A percentile compares a stretch with the other conserved stretches of the same genome.
These are phyloP conservation scores for Xylaria sp. DNA, from an alignment of 2,329 filamentous ascomycete genomes.

Conservation along the genomic window DNA sequence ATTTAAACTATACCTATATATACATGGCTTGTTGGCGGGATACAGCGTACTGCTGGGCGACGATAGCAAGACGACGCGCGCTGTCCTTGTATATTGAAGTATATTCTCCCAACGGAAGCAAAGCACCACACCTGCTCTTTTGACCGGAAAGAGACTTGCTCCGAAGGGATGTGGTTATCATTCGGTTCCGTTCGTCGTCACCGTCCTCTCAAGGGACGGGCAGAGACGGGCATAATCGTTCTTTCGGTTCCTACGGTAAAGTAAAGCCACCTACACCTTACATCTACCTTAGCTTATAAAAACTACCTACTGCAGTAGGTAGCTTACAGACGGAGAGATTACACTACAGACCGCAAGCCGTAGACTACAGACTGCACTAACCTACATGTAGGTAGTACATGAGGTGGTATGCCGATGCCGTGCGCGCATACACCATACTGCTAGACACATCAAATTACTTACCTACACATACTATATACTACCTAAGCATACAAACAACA, in stretches of 20 bases:
- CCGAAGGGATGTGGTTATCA: constrained; percentile 12
- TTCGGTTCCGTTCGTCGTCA: constrained; percentile 13
- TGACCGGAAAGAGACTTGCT: constrained; percentile 16
- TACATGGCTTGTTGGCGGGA: neutral
- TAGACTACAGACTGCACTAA: neutral
- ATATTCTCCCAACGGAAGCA: neutral
- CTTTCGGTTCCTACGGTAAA: constrained; percentile 26
- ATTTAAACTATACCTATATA: constrained; percentile 16
- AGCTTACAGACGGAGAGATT: neutral
- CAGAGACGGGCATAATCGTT: constrained; percentile 9
- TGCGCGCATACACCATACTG: constrained; percentile 20
- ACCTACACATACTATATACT: neutral
- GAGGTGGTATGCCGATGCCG: constrained; percentile 35
- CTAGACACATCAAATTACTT: neutral
- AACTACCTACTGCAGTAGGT: neutral
- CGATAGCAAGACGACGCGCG: neutral
- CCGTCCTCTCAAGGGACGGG: neutral
- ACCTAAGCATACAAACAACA: constrained; percentile 12
- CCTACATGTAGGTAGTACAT: constrained; percentile 17
- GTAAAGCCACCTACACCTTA: neutral
- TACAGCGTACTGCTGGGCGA: neutral
- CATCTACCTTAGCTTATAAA: neutral
- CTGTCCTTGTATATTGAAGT: neutral
- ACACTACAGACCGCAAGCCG: neutral
- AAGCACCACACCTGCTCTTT: neutral